phyloP scores from a whole-genome alignment of 441 rosid genomes.

The Adansonia grandidieri region DNA sequence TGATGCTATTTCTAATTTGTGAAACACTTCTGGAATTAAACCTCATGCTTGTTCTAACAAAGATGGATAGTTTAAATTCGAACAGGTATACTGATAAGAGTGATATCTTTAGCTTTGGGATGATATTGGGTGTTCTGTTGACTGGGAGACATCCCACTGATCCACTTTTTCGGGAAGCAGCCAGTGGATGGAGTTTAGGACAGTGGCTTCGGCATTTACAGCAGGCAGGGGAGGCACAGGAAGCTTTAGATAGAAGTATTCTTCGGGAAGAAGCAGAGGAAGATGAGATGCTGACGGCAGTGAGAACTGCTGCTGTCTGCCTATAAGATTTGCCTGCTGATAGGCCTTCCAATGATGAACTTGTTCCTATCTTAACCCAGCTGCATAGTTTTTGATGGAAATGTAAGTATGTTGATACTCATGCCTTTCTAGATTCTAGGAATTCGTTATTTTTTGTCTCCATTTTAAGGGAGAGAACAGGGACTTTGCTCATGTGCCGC shows the following conservation, averaged over 20 bases:
- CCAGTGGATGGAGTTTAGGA: slow-evolving; percentile 66
- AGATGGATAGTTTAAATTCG: slow-evolving; percentile 24
- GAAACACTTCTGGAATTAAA: background rate
- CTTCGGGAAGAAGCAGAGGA: slow-evolving; percentile 92
- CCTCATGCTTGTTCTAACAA: slow-evolving; percentile 23
- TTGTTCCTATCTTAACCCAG: slow-evolving; percentile 90
- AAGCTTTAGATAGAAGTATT: slow-evolving; percentile 85
- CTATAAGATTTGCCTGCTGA: slow-evolving; percentile 87
- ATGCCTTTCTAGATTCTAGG: slow-evolving; percentile 21
- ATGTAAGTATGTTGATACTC: slow-evolving; percentile 35
- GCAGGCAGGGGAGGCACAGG: slow-evolving; percentile 82
- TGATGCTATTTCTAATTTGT: slow-evolving; percentile 2
- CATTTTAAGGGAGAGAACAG: slow-evolving; percentile 2
- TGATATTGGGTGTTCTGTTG: slow-evolving; percentile 80
- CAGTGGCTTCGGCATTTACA: slow-evolving; percentile 88
- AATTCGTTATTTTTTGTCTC: slow-evolving; percentile 13
- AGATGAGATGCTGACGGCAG: slow-evolving; percentile 96
- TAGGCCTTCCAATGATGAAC: slow-evolving; percentile 93
- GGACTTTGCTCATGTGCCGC: background rate
- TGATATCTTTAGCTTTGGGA: slow-evolving; percentile 94
- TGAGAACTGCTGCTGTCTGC: slow-evolving; percentile 82
- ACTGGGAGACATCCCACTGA: slow-evolving; percentile 82
- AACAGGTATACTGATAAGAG: slow-evolving; percentile 82
- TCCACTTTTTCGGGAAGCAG: slow-evolving; percentile 65
- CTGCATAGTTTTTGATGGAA: slow-evolving; percentile 78